Evolutionary conservation across 2,329 filamentous ascomycete genomes (phyloP).

Genomic region (Chlorencoelia australis): DNA sequence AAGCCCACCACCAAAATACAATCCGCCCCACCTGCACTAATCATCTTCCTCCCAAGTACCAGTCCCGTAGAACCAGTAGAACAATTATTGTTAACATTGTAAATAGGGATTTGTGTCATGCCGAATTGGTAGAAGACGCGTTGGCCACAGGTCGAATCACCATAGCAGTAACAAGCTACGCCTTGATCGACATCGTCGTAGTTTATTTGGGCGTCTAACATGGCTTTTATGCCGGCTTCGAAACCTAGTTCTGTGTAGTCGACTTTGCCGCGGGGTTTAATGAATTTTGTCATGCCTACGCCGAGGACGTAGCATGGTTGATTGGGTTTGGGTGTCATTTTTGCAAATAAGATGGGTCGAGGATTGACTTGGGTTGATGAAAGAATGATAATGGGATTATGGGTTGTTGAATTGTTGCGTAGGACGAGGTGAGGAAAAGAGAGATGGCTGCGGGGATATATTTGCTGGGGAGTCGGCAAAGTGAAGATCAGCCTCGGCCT

Average conservation of each 20-base stretch:
- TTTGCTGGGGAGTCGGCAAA: no score
- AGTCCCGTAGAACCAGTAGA: conserved; percentile 89
- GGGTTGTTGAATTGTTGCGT: no score
- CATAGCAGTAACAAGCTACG: conserved; percentile 96
- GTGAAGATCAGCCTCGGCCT: no score
- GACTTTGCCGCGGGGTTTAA: conserved; percentile 88
- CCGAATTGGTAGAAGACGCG: conserved; percentile 98
- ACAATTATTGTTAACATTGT: conserved; percentile 99
- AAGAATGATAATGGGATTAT: no score
- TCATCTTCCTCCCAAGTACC: conserved; percentile 70
- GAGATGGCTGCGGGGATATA: no score
- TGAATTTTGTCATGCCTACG: conserved; percentile 98
- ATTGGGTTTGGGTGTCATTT: conserved; percentile 21
- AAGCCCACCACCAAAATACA: conserved; percentile 90
- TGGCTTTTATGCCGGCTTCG: conserved; percentile 59
- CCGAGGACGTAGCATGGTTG: conserved; percentile 72
- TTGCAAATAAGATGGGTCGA: no score
- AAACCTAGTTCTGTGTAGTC: conserved; percentile 93
- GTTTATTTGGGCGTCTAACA: conserved; percentile 70
- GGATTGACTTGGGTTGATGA: no score
- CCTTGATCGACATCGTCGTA: conserved; percentile 96
- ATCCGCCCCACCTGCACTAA: conserved; percentile 71
- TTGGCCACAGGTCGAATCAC: conserved; percentile 89
- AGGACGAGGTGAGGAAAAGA: no score
- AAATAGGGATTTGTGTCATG: conserved; percentile 91